Base-by-base conservation (phyloP, 2,329 filamentous ascomycete species). In the Arthrobotrys megalospora region DNA sequence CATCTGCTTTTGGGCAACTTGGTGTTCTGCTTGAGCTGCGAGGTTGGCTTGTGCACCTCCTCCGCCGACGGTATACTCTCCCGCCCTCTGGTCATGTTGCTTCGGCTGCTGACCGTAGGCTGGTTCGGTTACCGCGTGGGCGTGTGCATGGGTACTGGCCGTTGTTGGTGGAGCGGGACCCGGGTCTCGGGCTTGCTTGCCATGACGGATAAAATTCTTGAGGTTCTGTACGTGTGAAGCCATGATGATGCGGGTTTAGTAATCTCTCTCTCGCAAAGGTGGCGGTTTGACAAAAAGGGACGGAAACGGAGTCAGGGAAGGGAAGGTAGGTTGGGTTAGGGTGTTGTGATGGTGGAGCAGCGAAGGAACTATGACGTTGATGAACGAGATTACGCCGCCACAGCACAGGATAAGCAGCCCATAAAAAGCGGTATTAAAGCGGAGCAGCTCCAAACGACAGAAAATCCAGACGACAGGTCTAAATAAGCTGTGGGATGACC, bases 171-270 rank as follows among this genome's bases (percentile, higher is more conserved):
- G 90, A 88, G 88, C 52, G 85, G 86, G 75, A 87, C 86, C 71
- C 81, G 89, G 88, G 80, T 87, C 88, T 81, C 93, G 92, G 82
- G 94, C 95, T 88, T 97, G 94, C 87, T 97, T 97, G 86, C 95
- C 95, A 88, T 97, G 95, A 81, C 95, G 93, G 86, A 98, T 96
- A 86, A 98, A 96, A 86, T 97, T 97, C 86, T 98, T 97, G 82
- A 97, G 90, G 84, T 96, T 96, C 87, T 97, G 95, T 86, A 97
- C 97, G 53, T 71, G 68, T 28, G 68, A 63, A 55, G 89, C 89
- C 82, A 88, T 90, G 89, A 91, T 91, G 83, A 60, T 79, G 67
- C 47, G 2, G 8, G 45, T 75, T 75, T 67, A 72, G 65, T 77
- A 76, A 28, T 28, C 24, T 64, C 50, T 64, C 50, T 50, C 36